Percentiles rank a stretch among this genome's conserved stretches.
These are phyloP conservation scores for Steccherinum ochraceum DNA, from an alignment of 768 basidiomycete species.

Conservation along the genomic window DNA sequence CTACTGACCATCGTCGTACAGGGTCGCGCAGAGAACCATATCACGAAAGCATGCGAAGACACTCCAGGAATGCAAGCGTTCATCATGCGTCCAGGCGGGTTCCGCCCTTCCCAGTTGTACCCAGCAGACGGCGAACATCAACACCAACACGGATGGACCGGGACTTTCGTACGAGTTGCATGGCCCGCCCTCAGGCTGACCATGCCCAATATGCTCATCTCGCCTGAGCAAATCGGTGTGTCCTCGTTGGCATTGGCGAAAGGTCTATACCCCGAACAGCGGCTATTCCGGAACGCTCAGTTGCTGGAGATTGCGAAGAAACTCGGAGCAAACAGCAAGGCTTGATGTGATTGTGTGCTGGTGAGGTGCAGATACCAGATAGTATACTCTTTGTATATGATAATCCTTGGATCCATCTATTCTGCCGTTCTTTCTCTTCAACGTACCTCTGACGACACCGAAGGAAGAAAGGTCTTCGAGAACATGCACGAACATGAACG, in stretches of 20 bases:
- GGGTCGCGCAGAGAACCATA: slow-evolving; percentile 27
- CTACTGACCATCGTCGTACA: slow-evolving; percentile 2
- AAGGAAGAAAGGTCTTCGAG: too few species aligned
- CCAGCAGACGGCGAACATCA: slow-evolving; percentile 22
- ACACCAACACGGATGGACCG: too few species aligned
- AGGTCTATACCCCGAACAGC: not conserved
- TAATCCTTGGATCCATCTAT: too few species aligned
- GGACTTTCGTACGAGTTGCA: not conserved
- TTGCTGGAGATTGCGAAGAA: not conserved
- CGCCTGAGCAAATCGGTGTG: not conserved
- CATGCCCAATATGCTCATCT: not conserved
- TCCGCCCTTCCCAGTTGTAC: slow-evolving; percentile 26
- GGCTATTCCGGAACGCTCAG: not conserved
- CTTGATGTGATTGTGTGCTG: too few species aligned
- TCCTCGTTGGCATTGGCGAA: not conserved
- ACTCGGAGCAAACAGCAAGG: not conserved
- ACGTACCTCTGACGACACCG: too few species aligned
- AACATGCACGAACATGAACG: too few species aligned
- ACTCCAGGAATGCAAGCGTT: slow-evolving; percentile 19
- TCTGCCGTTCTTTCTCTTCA: too few species aligned
- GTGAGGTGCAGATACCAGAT: too few species aligned
- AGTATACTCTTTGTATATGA: too few species aligned
- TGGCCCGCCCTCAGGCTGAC: not conserved
- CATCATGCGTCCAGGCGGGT: slow-evolving; percentile 29
- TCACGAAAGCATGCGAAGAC: slow-evolving; percentile 17